Evolutionary conservation across 108 stramenopile genomes (phyloP).

Genomic region (Skeletonema menzelii): DNA sequence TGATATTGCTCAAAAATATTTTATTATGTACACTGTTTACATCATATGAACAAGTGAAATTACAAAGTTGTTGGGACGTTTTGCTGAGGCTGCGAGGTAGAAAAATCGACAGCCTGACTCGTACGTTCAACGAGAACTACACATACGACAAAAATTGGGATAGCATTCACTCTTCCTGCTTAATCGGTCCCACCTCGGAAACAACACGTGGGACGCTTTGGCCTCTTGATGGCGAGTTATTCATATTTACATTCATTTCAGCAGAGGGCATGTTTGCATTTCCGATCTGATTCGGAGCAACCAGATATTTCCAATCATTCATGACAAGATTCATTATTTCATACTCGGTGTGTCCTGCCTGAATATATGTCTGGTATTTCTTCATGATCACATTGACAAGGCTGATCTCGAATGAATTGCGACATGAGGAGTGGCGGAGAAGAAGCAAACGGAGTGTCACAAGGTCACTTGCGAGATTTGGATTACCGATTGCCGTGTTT

Average conservation of each 20-base stretch:
- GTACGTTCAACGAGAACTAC: background rate
- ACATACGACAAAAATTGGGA: background rate
- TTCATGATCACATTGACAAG: constrained; percentile 57
- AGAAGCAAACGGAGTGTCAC: constrained; percentile 67
- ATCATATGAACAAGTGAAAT: background rate
- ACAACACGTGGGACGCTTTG: constrained; percentile 1
- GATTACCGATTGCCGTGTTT: constrained; percentile 3
- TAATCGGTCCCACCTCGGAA: constrained; percentile 4
- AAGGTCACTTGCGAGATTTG: constrained; percentile 39
- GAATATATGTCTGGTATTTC: constrained; percentile 53
- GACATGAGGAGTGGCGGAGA: constrained; percentile 53
- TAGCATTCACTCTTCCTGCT: background rate
- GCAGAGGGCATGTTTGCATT: background rate
- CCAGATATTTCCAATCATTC: constrained; percentile 55
- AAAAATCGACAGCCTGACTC: background rate
- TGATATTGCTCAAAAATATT: background rate
- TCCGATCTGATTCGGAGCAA: background rate
- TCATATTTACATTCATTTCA: background rate
- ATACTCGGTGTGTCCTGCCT: constrained; percentile 42
- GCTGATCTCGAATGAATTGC: constrained; percentile 58
- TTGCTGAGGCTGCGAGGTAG: background rate
- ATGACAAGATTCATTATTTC: constrained; percentile 47
- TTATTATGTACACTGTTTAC: background rate
- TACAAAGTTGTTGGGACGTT: background rate
- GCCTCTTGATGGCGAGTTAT: background rate